Conservation (phyloP, 2,329 filamentous ascomycete species). For the Pyrenophora tritici-repentis region DNA sequence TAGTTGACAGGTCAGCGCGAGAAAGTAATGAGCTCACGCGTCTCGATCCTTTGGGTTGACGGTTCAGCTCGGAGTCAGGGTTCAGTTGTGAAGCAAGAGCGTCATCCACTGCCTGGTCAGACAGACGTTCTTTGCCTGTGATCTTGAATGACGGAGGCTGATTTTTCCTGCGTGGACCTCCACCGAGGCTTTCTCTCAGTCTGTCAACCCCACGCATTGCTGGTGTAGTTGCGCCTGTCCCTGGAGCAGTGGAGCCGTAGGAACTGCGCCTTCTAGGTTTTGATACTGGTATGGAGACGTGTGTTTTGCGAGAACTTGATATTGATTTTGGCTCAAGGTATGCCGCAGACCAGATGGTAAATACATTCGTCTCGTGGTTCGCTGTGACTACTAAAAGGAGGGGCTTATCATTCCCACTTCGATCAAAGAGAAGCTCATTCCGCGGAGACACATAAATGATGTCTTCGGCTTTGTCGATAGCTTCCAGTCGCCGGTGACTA, state of each 20-base stretch:
- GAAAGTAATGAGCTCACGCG: constrained; percentile 91
- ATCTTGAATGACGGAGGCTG: constrained; percentile 49
- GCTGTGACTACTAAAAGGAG: constrained; percentile 79
- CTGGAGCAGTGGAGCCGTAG: constrained; percentile 59
- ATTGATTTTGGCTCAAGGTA: constrained; percentile 72
- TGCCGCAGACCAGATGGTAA: constrained; percentile 82
- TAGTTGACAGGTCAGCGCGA: constrained; percentile 82
- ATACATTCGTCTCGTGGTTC: constrained; percentile 75
- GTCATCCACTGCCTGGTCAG: constrained; percentile 52
- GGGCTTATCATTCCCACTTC: constrained; percentile 50
- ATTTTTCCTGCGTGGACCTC: constrained; percentile 51
- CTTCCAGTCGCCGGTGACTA: constrained; percentile 52
- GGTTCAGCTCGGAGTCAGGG: constrained; percentile 54
- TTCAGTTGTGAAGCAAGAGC: constrained; percentile 57
- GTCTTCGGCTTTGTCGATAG: constrained; percentile 78
- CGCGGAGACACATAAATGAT: constrained; percentile 79
- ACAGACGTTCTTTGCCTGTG: constrained; percentile 37
- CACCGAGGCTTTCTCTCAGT: constrained; percentile 77
- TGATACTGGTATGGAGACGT: constrained; percentile 44
- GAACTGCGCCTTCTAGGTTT: constrained; percentile 68
- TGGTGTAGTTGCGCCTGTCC: constrained; percentile 77
- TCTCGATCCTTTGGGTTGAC: constrained; percentile 66
- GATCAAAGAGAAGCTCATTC: constrained; percentile 58
- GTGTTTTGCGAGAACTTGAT: constrained; percentile 48
- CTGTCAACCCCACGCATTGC: constrained; percentile 64